Evolutionary conservation across 306 rosid genomes (phyloP).

Genomic region (Sicyos baderoa): DNA sequence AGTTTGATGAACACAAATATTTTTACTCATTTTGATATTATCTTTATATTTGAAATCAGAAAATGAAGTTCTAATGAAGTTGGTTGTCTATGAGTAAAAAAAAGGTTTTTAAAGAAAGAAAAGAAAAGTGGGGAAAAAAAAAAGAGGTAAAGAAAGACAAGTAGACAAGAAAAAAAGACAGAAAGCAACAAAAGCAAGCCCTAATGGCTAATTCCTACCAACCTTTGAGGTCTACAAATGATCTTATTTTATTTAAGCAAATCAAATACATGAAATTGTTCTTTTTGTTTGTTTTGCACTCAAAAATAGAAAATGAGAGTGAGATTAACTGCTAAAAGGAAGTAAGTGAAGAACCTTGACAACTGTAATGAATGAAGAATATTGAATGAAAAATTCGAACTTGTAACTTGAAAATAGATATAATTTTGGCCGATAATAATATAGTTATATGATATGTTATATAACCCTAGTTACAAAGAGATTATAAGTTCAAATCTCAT

Average conservation of each 20-base stretch:
- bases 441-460: too few species aligned
- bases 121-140: background rate
- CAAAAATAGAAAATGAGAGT: background rate
- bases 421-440: background rate
- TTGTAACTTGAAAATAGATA: background rate
- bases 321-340: background rate
- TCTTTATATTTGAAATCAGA: background rate
- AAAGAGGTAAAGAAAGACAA: slow-evolving; percentile 9
- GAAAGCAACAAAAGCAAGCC: slow-evolving; percentile 13
- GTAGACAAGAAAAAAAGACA: slow-evolving; percentile 11
- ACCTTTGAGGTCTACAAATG: slow-evolving; percentile 5
- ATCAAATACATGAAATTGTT: slow-evolving; percentile 8
- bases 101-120: background rate
- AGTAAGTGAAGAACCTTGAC: too few species aligned
- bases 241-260: background rate
- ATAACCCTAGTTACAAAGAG: too few species aligned
- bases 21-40: slow-evolving; percentile 3
- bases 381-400: background rate
- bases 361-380: too few species aligned
- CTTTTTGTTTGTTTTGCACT: slow-evolving; percentile 1
- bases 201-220: slow-evolving; percentile 16
- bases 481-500: background rate
- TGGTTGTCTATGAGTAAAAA: background rate
- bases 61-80: background rate
- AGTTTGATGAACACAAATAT: slow-evolving; percentile 25